Conservation (phyloP, 2,329 filamentous ascomycete genomes). For the Xylaria sp. region DNA sequence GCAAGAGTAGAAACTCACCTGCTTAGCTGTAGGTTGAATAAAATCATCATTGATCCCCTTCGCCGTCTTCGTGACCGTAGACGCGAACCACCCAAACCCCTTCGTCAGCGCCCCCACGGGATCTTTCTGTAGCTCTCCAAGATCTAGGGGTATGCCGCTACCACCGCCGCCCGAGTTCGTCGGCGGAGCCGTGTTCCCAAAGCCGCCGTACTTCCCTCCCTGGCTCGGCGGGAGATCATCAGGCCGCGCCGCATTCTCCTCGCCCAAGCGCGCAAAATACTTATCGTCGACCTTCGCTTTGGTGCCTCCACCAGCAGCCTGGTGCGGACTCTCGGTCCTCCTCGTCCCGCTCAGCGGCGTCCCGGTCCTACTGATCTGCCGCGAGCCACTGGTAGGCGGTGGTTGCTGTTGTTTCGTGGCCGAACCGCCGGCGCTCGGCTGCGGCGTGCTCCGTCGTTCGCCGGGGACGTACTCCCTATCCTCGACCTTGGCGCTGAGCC, state of each 20-base stretch:
- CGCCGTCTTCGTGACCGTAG: conserved; percentile 87
- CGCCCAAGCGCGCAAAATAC: conserved; percentile 88
- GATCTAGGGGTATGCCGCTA: conserved; percentile 64
- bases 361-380: conserved; percentile 50
- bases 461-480: conserved; percentile 84
- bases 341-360: conserved; percentile 55
- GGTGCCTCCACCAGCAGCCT: conserved; percentile 50
- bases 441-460: conserved; percentile 64
- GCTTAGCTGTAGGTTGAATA: conserved; percentile 91
- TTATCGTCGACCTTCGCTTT: conserved; percentile 80
- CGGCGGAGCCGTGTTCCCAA: conserved; percentile 79
- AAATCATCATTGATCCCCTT: conserved; percentile 92
- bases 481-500: conserved; percentile 87
- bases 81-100: conserved; percentile 93
- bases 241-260: conserved; percentile 81
- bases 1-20: conserved; percentile 64
- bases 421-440: conserved; percentile 46
- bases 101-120: conserved; percentile 89
- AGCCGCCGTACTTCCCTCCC: conserved; percentile 91
- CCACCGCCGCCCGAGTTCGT: conserved; percentile 56
- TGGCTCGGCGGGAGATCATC: conserved; percentile 84
- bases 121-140: conserved; percentile 93
- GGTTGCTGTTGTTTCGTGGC: conserved; percentile 42
- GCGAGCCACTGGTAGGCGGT: conserved; percentile 48
- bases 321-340: conserved; percentile 55